These are phyloP conservation scores for Falciphora oryzae DNA, from an alignment of 2,329 filamentous ascomycete species.

Conservation along the genomic window DNA sequence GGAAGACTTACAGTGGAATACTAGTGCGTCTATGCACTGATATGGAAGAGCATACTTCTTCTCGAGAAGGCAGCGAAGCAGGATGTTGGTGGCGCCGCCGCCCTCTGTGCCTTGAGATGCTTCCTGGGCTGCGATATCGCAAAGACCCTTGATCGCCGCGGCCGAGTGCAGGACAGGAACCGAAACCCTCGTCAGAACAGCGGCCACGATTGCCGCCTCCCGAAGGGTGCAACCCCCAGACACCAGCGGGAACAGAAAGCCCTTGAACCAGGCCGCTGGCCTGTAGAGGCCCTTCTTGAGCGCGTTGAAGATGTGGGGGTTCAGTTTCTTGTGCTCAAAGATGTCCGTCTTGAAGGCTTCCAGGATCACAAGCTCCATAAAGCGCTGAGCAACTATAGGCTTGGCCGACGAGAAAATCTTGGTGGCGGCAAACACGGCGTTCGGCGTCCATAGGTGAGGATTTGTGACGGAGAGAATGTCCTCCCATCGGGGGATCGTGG, in stretches of 20 bases:
- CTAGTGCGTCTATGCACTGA: slow-evolving; percentile 87
- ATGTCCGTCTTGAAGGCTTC: slow-evolving; percentile 93
- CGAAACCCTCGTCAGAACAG: slow-evolving; percentile 76
- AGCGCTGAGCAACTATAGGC: slow-evolving; percentile 72
- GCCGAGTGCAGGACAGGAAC: slow-evolving; percentile 90
- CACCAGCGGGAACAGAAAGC: slow-evolving; percentile 82
- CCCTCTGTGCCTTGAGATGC: slow-evolving; percentile 77
- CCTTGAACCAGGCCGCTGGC: slow-evolving; percentile 94
- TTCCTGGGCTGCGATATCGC: slow-evolving; percentile 90
- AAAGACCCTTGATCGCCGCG: slow-evolving; percentile 83
- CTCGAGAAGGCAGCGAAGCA: slow-evolving; percentile 87
- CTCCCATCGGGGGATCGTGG: slow-evolving; percentile 10
- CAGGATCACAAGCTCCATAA: slow-evolving; percentile 80
- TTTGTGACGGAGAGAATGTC: slow-evolving; percentile 69
- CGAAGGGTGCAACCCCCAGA: slow-evolving; percentile 85
- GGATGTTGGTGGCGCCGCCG: slow-evolving; percentile 88
- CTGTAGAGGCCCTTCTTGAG: slow-evolving; percentile 92
- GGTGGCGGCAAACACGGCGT: slow-evolving; percentile 80
- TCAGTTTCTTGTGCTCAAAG: slow-evolving; percentile 87
- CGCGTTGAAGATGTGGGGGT: slow-evolving; percentile 90
- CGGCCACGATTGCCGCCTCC: slow-evolving; percentile 87
- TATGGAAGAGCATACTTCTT: slow-evolving; percentile 96
- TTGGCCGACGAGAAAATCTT: slow-evolving; percentile 84
- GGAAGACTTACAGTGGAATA: slow-evolving; percentile 65
- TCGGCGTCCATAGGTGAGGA: slow-evolving; percentile 68